Percentiles rank a stretch among this genome's conserved stretches.
Conservation (phyloP, 1,284 basidiomycete species). For the Apiotrichum mycotoxinovorans region DNA sequence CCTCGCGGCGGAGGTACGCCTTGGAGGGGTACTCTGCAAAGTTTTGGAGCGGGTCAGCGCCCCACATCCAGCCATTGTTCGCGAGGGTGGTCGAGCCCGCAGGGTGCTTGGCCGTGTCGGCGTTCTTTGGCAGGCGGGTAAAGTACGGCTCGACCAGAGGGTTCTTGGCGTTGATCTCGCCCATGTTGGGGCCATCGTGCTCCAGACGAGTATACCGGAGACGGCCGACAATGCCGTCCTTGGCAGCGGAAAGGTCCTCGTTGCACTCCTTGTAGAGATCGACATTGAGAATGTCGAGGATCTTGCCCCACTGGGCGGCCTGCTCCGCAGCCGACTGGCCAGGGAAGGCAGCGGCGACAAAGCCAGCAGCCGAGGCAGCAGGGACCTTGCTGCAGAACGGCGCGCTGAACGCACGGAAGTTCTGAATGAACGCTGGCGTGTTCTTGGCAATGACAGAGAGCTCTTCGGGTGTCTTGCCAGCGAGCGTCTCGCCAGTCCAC, state of each 20-base stretch:
- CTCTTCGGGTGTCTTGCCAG: conserved; percentile 59
- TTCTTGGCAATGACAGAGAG: conserved; percentile 63
- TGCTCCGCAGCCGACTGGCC: conserved; percentile 53
- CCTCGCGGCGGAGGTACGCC: conserved; percentile 89
- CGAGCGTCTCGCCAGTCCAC: conserved; percentile 44
- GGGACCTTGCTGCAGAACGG: conserved; percentile 68
- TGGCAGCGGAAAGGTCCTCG: conserved; percentile 69
- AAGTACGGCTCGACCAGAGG: conserved; percentile 87
- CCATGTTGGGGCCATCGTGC: conserved; percentile 75
- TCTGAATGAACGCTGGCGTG: conserved; percentile 57
- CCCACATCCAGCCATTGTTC: conserved; percentile 99
- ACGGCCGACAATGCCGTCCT: conserved; percentile 70
- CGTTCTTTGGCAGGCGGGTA: conserved; percentile 65
- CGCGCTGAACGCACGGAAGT: conserved; percentile 60
- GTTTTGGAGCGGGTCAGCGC: conserved; percentile 88
- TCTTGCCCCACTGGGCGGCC: conserved; percentile 65
- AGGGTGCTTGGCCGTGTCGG: conserved; percentile 59
- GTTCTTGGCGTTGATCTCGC: conserved; percentile 68
- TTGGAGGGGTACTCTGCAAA: conserved; percentile 95
- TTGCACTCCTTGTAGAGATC: conserved; percentile 80
- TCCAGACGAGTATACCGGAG: conserved; percentile 77
- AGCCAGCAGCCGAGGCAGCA: conserved; percentile 67
- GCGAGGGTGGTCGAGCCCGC: conserved; percentile 74
- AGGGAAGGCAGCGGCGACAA: conserved; percentile 56
- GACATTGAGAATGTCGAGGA: conserved; percentile 83